A percentile compares a stretch with the other conserved stretches of the same genome.
Conservation (phyloP, 2,329 filamentous ascomycete genomes). For the Penicillium sp. region DNA sequence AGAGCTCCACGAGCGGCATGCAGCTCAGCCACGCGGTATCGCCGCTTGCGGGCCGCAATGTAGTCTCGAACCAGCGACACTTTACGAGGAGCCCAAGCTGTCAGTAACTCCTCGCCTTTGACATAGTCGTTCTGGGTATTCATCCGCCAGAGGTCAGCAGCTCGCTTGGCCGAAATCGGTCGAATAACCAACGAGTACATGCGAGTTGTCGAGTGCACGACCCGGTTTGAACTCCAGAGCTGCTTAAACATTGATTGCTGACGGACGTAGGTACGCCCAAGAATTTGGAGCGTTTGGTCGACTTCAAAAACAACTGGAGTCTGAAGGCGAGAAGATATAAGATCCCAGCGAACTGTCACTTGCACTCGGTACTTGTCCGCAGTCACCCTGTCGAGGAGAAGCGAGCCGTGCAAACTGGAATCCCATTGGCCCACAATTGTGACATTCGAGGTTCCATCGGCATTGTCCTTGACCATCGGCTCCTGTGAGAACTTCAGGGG, state of each 20-base stretch:
- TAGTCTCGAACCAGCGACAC: slow-evolving; percentile 89
- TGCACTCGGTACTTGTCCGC: slow-evolving; percentile 91
- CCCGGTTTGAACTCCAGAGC: slow-evolving; percentile 76
- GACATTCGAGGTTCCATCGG: slow-evolving; percentile 83
- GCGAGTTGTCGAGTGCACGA: slow-evolving; percentile 79
- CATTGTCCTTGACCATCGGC: slow-evolving; percentile 75
- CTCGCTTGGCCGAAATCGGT: slow-evolving; percentile 83
- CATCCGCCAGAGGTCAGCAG: slow-evolving; percentile 92
- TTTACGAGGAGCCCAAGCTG: slow-evolving; percentile 80
- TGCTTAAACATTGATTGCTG: slow-evolving; percentile 82
- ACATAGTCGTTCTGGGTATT: slow-evolving; percentile 93
- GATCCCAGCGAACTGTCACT: slow-evolving; percentile 79
- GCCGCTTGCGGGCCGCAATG: slow-evolving; percentile 68
- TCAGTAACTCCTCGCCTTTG: slow-evolving; percentile 85
- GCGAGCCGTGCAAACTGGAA: slow-evolving; percentile 82
- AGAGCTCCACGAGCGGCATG: slow-evolving; percentile 55
- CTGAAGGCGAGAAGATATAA: slow-evolving; percentile 76
- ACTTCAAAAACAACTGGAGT: slow-evolving; percentile 83
- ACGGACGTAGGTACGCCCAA: slow-evolving; percentile 76
- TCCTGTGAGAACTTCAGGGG: slow-evolving; percentile 70
- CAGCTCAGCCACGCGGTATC: slow-evolving; percentile 70
- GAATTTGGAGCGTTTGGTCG: slow-evolving; percentile 74
- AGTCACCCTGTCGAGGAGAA: slow-evolving; percentile 90
- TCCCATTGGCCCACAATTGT: slow-evolving; percentile 94
- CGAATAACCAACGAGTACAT: slow-evolving; percentile 84